Conservation (phyloP, 768 basidiomycete species). For the Boletus coccyginus region DNA sequence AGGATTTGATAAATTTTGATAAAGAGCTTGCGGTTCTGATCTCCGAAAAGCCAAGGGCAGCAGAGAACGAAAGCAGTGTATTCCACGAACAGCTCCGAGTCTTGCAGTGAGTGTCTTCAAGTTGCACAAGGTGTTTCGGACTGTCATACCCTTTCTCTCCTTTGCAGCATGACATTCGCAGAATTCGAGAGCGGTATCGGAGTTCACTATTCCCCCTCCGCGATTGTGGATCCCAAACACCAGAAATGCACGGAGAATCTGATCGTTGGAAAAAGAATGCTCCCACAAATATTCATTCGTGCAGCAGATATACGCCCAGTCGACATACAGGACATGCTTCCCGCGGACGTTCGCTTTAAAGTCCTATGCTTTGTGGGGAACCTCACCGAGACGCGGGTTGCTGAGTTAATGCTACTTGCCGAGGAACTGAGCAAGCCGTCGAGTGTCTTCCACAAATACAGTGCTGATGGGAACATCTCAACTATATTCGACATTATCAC, state of each 20-base stretch:
- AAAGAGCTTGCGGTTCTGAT: conserved; percentile 63
- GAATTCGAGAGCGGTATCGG: conserved; percentile 38
- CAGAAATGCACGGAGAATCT: conserved; percentile 34
- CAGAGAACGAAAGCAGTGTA: conserved; percentile 34
- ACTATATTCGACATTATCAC: conserved; percentile 33
- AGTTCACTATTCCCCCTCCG: conserved; percentile 39
- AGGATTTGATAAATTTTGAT: conserved; percentile 73
- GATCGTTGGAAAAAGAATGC: conserved; percentile 38
- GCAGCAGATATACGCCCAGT: conserved; percentile 36
- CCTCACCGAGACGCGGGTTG: conserved; percentile 19
- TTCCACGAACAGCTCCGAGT: conserved; percentile 32
- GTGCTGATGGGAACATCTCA: conserved; percentile 14
- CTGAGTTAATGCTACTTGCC: conserved; percentile 26
- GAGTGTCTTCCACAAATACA: conserved; percentile 32
- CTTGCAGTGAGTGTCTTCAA: conserved; percentile 23
- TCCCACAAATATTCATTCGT: conserved; percentile 34
- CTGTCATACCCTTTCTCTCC: not conserved
- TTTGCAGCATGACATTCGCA: conserved; percentile 37
- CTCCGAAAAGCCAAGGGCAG: conserved; percentile 61
- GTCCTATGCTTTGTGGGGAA: conserved; percentile 35
- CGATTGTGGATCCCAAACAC: conserved; percentile 32
- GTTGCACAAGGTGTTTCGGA: not conserved
- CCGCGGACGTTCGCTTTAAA: conserved; percentile 38
- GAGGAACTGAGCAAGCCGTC: conserved; percentile 24
- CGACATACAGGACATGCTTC: conserved; percentile 42